phyloP scores from a whole-genome alignment of 345 rosid genomes.

The Triadica sebifera region DNA sequence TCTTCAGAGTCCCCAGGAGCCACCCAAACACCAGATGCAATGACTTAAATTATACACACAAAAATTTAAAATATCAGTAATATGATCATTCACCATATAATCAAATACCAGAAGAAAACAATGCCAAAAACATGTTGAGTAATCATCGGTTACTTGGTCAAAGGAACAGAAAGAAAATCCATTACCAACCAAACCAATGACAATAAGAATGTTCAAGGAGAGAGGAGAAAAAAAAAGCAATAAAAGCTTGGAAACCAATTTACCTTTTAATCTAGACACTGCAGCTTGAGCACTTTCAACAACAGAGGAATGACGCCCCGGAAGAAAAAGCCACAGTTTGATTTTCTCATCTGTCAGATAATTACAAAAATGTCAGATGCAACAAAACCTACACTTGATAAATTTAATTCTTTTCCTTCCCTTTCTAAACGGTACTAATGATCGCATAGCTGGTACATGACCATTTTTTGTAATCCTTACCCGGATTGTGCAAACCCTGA shows the following conservation, averaged over 20 bases:
- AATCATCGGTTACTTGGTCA: neutral
- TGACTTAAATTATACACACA: constrained; percentile 45
- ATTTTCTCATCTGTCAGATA: constrained; percentile 77
- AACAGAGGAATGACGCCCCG: constrained; percentile 71
- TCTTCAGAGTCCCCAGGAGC: constrained; percentile 99
- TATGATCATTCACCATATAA: constrained; percentile 11
- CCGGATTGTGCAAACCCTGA: constrained; percentile 96
- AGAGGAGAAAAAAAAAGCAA: neutral
- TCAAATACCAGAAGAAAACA: constrained; percentile 1
- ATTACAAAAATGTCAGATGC: neutral
- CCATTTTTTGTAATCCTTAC: constrained; percentile 38
- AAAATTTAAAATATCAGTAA: constrained; percentile 7
- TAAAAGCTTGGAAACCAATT: constrained; percentile 1
- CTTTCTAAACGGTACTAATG: constrained; percentile 5
- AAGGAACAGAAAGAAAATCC: neutral
- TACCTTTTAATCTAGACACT: constrained; percentile 86
- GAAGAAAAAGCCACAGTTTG: constrained; percentile 98
- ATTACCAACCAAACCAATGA: neutral
- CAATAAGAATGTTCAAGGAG: neutral
- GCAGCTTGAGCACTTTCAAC: constrained; percentile 76
- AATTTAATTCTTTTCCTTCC: neutral
- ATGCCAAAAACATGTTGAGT: neutral
- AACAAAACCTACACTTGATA: neutral
- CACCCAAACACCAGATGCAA: constrained; percentile 92
- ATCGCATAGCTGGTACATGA: neutral